Evolutionary conservation across 2,329 filamentous ascomycete species (phyloP), one percentile per base, ranked within the genome.

Genomic region (Ascochyta lentis): DNA sequence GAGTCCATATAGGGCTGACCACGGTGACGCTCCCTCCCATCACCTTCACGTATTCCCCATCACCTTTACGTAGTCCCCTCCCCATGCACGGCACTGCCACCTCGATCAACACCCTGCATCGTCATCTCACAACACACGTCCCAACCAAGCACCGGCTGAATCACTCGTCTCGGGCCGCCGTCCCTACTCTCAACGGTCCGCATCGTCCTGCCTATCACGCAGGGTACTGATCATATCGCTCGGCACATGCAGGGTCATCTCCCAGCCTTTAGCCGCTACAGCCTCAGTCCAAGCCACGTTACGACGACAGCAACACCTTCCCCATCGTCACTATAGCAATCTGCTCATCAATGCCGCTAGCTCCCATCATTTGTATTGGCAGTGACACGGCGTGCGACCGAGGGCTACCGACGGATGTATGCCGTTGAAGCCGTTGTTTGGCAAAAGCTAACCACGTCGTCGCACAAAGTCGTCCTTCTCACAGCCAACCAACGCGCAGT

Each of bases 191-290:
- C 46, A 53, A 56, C 57, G 44, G 44, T 44, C 47, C 39, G 26
- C 29, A 31, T 19, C 40, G 38, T 13, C 27, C 29, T 34, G 22
- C 41, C 45, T 50, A 54, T 58, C 50, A 50, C 29, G 54, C 49
- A 56, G 44, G 29, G 16, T 53, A 59, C 58, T 68, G 65, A 68
- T 66, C 53, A 45, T 48, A 61, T 68, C 60, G 50, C 61, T 64
- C 57, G 63, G 62, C 58, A 56, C 57, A 61, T 63, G 64, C 60
- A 65, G 45, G 54, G 52, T 61, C 53, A 60, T 69, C 63, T 65
- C 60, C 58, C 62, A 54, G 26, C 60, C 62, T 73, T 73, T 73
- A 55, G 59, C 66, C 60, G 64, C 61, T 58, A 41, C 64, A 60
- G 56, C 64, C 58, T 55, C 56, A 56, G 42, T 33, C 51, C 43